These are phyloP conservation scores for Ogataea polymorpha DNA, from an alignment of 805 yeast species.

Conservation along the genomic window DNA sequence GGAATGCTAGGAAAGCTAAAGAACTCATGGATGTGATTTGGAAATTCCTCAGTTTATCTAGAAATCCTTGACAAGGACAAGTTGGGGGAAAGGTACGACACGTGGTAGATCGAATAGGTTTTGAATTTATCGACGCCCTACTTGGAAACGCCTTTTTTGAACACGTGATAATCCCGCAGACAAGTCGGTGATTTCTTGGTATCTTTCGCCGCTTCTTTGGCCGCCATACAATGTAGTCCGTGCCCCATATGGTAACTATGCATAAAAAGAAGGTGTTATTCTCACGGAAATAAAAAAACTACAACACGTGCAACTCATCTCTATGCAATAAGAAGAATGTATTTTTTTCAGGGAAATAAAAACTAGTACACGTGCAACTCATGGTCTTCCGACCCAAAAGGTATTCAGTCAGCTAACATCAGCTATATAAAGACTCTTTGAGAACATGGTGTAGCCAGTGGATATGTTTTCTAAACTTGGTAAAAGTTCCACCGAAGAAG, in stretches of 20 bases:
- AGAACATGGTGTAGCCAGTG: neutral
- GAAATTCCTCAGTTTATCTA: neutral
- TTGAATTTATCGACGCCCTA: neutral
- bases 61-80: neutral
- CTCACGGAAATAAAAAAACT: neutral
- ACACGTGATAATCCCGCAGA: neutral
- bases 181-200: neutral
- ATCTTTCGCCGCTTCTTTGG: neutral
- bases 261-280: neutral
- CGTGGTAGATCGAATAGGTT: neutral
- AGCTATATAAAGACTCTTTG: neutral
- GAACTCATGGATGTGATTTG: neutral
- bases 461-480: neutral
- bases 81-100: neutral
- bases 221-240: neutral
- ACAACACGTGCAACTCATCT: too few species aligned
- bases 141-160: neutral
- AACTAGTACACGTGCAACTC: constrained; percentile 2
- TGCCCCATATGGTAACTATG: neutral
- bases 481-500: neutral
- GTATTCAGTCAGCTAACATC: neutral
- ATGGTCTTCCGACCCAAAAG: neutral
- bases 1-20: neutral
- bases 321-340: too few species aligned
- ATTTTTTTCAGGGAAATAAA: too few species aligned